Evolutionary conservation across 2,329 filamentous ascomycete genomes (phyloP).

Genomic region (Fusarium devonianum): DNA sequence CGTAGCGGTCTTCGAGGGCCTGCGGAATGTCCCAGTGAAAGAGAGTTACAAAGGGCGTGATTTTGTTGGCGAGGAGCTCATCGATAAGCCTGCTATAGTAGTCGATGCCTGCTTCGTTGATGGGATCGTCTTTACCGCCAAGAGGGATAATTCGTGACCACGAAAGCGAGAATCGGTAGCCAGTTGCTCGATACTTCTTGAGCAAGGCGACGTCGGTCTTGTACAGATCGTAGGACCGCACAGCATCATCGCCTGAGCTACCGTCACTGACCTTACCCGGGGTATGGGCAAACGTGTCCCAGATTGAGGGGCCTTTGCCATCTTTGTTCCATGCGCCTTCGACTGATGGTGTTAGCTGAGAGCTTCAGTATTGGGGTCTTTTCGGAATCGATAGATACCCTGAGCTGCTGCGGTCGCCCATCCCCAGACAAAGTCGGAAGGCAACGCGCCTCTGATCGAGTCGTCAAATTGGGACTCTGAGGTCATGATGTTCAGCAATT

Average conservation of each 20-base stretch:
- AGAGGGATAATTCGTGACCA: constrained; percentile 72
- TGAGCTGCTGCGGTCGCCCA: constrained; percentile 47
- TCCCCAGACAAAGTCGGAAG: constrained; percentile 43
- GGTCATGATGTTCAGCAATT: constrained; percentile 1
- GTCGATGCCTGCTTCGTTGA: constrained; percentile 66
- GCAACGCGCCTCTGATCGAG: constrained; percentile 11
- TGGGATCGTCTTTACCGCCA: constrained; percentile 66
- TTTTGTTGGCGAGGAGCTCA: constrained; percentile 60
- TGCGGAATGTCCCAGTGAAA: constrained; percentile 71
- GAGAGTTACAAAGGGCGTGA: constrained; percentile 67
- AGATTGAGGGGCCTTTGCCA: constrained; percentile 52
- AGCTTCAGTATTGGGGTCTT: constrained; percentile 1
- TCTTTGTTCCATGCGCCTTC: constrained; percentile 53
- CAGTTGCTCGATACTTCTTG: constrained; percentile 64
- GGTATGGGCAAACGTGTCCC: constrained; percentile 51
- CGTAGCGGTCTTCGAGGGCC: constrained; percentile 30
- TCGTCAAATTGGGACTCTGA: constrained; percentile 15
- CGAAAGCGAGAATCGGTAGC: constrained; percentile 70
- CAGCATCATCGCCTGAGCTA: constrained; percentile 50
- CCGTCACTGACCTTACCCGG: constrained; percentile 49
- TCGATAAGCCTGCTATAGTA: constrained; percentile 68
- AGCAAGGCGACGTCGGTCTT: constrained; percentile 62
- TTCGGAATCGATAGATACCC: background rate
- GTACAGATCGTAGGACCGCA: constrained; percentile 50
- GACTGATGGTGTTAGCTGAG: constrained; percentile 39